Evolutionary conservation across 257 asterid genomes (phyloP), one percentile per base, ranked within the genome.

Genomic region (Voacanga thouarsii): DNA sequence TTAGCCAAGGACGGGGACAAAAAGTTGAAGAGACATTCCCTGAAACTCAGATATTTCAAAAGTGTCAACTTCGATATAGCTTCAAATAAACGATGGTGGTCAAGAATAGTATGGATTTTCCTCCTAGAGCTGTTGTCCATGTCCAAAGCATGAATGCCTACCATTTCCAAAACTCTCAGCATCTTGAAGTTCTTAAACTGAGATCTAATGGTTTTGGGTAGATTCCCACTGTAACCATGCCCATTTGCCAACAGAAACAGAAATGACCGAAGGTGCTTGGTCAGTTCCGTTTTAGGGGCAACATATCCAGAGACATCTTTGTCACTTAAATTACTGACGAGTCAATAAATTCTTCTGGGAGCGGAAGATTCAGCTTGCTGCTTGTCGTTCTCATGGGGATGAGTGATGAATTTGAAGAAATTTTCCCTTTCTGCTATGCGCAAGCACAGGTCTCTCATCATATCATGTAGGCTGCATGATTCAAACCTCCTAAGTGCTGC

Each of bases 401-500:
- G 14, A 45, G 44, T 7, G 26, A 70, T 39, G 5, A 70, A 45
- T 47, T 44, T n/a, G 19, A 76, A 23, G 41, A 76, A 63, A 33
- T 45, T 64, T 33, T 21, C 73, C 43, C 50, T 43, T 47, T 76
- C 5, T 6, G 73, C 73, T 45, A 63, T 24, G 3, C 2, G 23
- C 30, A 63, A 19, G 28, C 79, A 45, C n/a, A 76, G 3, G 7
- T 76, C 65, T 72, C 76, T 72, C 76, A 72, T 50, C 3, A 72
- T 33, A 23, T 72, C 76, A 50, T 72, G 63, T 24, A 72, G 76
- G 24, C 76, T 41, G 14, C 76, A 72, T 12, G 63, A 72, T 72
- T 72, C 23, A 15, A 72, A 50, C 61, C 43, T 53, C 16, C 68
- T 53, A 49, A 47, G 12, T 6, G 45, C 1, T 1, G 77, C 28